Conservation (phyloP, 805 yeast genomes). For the Soucietia sequanensis region DNA sequence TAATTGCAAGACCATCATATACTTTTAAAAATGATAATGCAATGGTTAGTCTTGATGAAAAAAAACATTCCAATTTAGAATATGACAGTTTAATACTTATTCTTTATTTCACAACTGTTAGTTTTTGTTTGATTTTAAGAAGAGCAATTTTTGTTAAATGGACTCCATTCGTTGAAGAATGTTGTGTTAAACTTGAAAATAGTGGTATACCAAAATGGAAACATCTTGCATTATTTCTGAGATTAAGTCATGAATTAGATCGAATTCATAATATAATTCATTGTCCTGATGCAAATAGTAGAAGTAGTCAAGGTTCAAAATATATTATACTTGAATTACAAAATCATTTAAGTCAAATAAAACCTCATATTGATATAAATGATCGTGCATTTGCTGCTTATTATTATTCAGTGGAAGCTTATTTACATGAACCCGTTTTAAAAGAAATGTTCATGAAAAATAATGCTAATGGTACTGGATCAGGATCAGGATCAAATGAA, state of each 20-base stretch:
- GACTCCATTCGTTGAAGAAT: slow-evolving; percentile 63
- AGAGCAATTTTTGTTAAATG: slow-evolving; percentile 62
- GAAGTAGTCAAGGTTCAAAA: slow-evolving; percentile 25
- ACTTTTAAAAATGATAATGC: slow-evolving; percentile 15
- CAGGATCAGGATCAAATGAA: slow-evolving; percentile 5
- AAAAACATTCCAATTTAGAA: slow-evolving; percentile 27
- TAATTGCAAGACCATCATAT: slow-evolving; percentile 49
- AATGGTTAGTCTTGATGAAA: slow-evolving; percentile 6
- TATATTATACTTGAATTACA: slow-evolving; percentile 52
- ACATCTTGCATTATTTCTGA: slow-evolving; percentile 56
- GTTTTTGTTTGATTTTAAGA: slow-evolving; percentile 63
- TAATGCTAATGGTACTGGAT: no score
- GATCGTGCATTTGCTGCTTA: slow-evolving; percentile 48
- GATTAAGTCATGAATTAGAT: slow-evolving; percentile 60
- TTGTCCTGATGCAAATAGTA: slow-evolving; percentile 23
- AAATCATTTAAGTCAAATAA: slow-evolving; percentile 40
- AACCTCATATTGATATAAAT: slow-evolving; percentile 32
- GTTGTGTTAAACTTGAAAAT: slow-evolving; percentile 49
- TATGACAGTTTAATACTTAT: slow-evolving; percentile 53
- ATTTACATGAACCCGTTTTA: slow-evolving; percentile 56
- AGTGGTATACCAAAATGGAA: slow-evolving; percentile 30
- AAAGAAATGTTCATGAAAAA: slow-evolving; percentile 15
- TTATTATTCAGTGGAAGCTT: slow-evolving; percentile 64
- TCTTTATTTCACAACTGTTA: slow-evolving; percentile 60
- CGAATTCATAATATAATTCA: slow-evolving; percentile 54